phyloP scores from a whole-genome alignment of 2,329 filamentous ascomycete species.

The Calonectria ilicicola region DNA sequence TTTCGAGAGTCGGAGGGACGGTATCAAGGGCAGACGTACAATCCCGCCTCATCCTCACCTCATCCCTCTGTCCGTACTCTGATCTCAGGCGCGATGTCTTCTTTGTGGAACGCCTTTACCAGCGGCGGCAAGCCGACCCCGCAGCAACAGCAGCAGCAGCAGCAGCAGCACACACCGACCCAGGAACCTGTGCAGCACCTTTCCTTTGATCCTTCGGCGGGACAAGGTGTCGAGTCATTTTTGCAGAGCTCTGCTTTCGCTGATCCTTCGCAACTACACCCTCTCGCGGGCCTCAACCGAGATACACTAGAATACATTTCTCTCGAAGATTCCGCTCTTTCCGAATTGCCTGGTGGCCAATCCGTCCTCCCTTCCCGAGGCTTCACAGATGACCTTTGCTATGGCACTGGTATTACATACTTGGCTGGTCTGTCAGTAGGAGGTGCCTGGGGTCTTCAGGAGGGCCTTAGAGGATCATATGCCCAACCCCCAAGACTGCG shows the following conservation, averaged over 20 bases:
- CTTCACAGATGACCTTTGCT: constrained; percentile 98
- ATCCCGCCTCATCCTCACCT: constrained; percentile 27
- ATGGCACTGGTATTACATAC: constrained; percentile 96
- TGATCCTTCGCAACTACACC: constrained; percentile 91
- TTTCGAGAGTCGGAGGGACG: constrained; percentile 39
- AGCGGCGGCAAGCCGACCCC: constrained; percentile 64
- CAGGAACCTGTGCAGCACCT: constrained; percentile 65
- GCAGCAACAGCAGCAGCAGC: constrained; percentile 52
- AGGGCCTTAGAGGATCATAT: constrained; percentile 85
- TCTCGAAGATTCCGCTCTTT: constrained; percentile 91
- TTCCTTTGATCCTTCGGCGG: constrained; percentile 77
- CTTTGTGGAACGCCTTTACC: constrained; percentile 72
- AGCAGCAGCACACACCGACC: constrained; percentile 47
- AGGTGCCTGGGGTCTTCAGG: constrained; percentile 91
- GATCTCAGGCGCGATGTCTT: constrained; percentile 59
- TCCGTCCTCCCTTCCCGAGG: constrained; percentile 94
- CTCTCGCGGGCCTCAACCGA: constrained; percentile 91
- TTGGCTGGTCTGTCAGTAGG: constrained; percentile 87
- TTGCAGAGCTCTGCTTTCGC: constrained; percentile 81
- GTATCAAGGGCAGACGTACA: constrained; percentile 41
- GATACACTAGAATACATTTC: constrained; percentile 95
- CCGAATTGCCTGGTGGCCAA: constrained; percentile 85
- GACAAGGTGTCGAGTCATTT: constrained; percentile 88
- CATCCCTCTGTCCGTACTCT: constrained; percentile 26
- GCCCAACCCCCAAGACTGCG: constrained; percentile 87